Evolutionary conservation across 1,139 yeast species (phyloP).

Genomic region (Maudiozyma humilis): DNA sequence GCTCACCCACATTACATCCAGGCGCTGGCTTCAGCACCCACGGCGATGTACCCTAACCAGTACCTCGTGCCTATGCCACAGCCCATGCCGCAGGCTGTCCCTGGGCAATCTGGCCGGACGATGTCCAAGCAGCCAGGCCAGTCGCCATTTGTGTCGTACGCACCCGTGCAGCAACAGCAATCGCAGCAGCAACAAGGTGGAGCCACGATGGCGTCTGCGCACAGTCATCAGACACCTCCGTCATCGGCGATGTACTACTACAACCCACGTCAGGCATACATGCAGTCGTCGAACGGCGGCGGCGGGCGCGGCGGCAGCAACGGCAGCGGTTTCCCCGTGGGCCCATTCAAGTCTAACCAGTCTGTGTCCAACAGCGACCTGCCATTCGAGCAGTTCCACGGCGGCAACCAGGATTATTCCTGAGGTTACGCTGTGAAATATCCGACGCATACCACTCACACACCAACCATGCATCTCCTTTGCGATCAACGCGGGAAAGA

Average conservation of each 20-base stretch:
- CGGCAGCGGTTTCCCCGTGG: background rate
- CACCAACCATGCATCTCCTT: too few species aligned
- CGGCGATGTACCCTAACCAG: slow-evolving; percentile 2
- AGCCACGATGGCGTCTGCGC: background rate
- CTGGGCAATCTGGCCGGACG: slow-evolving; percentile 3
- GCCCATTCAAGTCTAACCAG: background rate
- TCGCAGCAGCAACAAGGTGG: too few species aligned
- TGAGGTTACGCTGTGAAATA: too few species aligned
- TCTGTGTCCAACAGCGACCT: background rate
- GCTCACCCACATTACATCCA: background rate
- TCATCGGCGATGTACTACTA: slow-evolving; percentile 4
- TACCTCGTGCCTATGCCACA: slow-evolving; percentile 1
- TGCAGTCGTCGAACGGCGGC: slow-evolving; percentile 3
- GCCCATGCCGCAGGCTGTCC: slow-evolving; percentile 1
- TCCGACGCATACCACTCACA: too few species aligned
- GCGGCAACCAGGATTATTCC: background rate
- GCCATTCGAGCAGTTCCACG: slow-evolving; percentile 1
- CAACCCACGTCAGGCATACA: slow-evolving; percentile 4
- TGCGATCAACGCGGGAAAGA: too few species aligned
- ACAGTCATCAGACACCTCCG: background rate
- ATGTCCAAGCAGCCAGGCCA: slow-evolving; percentile 5
- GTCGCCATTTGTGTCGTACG: slow-evolving; percentile 1
- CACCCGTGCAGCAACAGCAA: too few species aligned
- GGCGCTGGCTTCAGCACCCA: background rate
- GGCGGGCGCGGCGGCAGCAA: too few species aligned